These are phyloP conservation scores for Talaromyces sp. DNA, from an alignment of 2,329 filamentous ascomycete species.

Conservation along the genomic window DNA sequence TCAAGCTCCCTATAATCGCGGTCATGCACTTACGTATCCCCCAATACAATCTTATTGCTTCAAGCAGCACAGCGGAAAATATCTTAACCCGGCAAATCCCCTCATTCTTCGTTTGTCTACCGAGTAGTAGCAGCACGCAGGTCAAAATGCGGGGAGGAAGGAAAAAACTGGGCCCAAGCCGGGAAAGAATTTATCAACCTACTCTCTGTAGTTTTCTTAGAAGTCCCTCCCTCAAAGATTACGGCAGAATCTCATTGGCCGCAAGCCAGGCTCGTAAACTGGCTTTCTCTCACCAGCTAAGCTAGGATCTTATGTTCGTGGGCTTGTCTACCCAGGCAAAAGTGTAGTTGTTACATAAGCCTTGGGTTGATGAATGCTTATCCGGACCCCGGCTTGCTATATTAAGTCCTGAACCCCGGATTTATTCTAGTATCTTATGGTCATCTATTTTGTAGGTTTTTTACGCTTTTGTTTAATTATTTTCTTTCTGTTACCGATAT, in stretches of 20 bases:
- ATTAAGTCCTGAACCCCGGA: neutral
- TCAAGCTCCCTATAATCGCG: neutral
- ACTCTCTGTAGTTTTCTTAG: neutral
- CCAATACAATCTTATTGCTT: neutral
- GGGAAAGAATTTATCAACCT: constrained; percentile 18
- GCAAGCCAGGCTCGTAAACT: neutral
- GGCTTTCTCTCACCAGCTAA: neutral
- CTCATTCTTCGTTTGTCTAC: neutral
- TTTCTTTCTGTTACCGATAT: neutral
- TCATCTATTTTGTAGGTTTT: neutral
- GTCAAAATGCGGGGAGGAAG: constrained; percentile 3
- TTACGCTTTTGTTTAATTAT: neutral
- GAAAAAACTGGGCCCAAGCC: constrained; percentile 5
- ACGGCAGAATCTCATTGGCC: neutral
- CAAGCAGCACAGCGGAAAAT: neutral
- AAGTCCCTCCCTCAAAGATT: neutral
- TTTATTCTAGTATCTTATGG: neutral
- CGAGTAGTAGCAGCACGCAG: neutral
- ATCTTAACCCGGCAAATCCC: neutral
- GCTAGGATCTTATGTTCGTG: neutral
- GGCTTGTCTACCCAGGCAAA: neutral
- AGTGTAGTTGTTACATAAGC: neutral
- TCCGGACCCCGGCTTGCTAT: neutral
- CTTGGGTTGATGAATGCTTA: constrained; percentile 10
- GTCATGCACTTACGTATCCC: neutral